A percentile compares a stretch with the other conserved stretches of the same genome.
These are phyloP conservation scores for Lachnellula hyalina DNA, from an alignment of 2,329 filamentous ascomycete genomes.

Conservation along the genomic window DNA sequence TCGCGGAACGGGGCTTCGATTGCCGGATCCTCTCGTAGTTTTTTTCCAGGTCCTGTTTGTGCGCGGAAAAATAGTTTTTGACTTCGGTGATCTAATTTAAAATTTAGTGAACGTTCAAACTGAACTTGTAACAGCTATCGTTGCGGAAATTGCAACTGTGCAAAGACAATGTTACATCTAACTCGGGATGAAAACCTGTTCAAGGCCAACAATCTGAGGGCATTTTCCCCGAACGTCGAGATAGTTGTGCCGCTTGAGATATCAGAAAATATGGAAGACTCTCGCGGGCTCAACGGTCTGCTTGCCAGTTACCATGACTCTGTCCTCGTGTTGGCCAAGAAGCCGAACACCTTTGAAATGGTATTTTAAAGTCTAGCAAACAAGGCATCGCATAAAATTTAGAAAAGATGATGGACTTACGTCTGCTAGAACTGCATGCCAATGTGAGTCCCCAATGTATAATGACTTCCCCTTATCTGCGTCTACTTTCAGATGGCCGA, in stretches of 20 bases:
- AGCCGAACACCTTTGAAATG: background rate
- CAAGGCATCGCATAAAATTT: background rate
- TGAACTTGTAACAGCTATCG: conserved; percentile 2
- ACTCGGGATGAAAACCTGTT: background rate
- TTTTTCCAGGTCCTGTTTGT: conserved; percentile 84
- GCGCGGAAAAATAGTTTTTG: conserved; percentile 78
- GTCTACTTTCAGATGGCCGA: conserved; percentile 80
- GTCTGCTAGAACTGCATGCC: conserved; percentile 73
- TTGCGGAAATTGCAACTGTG: background rate
- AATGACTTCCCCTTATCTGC: conserved; percentile 68
- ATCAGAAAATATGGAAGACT: too few species aligned
- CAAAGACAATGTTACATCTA: background rate
- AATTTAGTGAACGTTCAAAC: conserved; percentile 1
- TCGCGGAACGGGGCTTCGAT: conserved; percentile 54
- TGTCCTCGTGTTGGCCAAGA: too few species aligned
- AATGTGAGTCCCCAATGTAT: conserved; percentile 78
- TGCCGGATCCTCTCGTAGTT: conserved; percentile 72
- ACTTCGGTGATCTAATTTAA: conserved; percentile 72
- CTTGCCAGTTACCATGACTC: too few species aligned
- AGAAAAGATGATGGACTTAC: conserved; percentile 33
- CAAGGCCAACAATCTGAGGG: too few species aligned
- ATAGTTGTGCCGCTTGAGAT: too few species aligned
- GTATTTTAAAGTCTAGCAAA: background rate
- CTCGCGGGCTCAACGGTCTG: too few species aligned
- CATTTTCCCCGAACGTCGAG: too few species aligned